These are phyloP conservation scores for Xylaria sp. DNA, from an alignment of 2,329 filamentous ascomycete genomes.

Conservation along the genomic window DNA sequence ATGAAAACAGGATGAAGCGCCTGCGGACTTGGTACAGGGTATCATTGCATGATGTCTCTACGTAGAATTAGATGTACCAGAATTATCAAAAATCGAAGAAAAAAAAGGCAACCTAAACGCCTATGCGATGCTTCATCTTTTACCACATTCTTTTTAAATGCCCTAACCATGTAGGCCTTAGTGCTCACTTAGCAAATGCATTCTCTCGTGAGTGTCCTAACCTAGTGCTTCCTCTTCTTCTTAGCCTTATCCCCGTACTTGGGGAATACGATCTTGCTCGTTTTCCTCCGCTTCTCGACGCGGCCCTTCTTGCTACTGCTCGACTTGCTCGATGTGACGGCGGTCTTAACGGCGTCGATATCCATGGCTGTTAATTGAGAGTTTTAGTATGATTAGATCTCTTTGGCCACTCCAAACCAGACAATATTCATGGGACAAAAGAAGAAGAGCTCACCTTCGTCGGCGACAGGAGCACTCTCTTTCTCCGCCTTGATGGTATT, in stretches of 20 bases:
- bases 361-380: conserved; percentile 63
- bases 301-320: conserved; percentile 59
- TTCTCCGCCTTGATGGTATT: conserved; percentile 29
- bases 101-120: conserved; percentile 42
- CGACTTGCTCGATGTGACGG: conserved; percentile 46
- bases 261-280: conserved; percentile 69
- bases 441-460: conserved; percentile 46
- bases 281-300: conserved; percentile 67
- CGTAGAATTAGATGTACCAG: conserved; percentile 41
- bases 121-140: conserved; percentile 38
- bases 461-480: conserved; percentile 46
- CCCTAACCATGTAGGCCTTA: conserved; percentile 1
- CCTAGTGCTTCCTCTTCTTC: conserved; percentile 53
- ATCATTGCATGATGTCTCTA: conserved; percentile 44
- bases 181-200: not conserved
- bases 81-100: conserved; percentile 36
- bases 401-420: not conserved
- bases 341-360: conserved; percentile 60
- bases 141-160: conserved; percentile 44
- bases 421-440: not conserved
- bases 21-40: conserved; percentile 39
- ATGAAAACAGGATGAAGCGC: conserved; percentile 22
- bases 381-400: conserved; percentile 31
- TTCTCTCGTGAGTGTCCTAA: conserved; percentile 27
- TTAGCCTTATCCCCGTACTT: conserved; percentile 65